Evolutionary conservation across 129 eudicot genomes (phyloP), one percentile per base, ranked within the genome.

Genomic region (Flaveria sonorensis): DNA sequence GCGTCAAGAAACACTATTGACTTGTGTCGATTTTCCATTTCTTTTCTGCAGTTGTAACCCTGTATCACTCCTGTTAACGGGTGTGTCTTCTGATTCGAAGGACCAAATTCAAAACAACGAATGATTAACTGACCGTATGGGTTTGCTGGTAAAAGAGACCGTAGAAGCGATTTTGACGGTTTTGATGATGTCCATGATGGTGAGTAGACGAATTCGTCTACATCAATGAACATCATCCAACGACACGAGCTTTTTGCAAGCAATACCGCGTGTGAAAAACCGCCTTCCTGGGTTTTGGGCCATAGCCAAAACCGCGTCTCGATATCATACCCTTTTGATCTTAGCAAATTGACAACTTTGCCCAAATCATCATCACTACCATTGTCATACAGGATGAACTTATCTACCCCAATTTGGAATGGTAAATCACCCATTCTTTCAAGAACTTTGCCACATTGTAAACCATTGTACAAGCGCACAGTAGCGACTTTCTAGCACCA

Each of bases 401-500:
- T 87, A 3, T 91, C 87, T 1, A 94, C 90, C 7, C 98, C 98
- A 21, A 91, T 80, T 40, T 72, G 15, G 96, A 85, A 53, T 94
- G 92, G 73, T 91, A 94, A 30, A 80, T 32, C 2, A 94, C 88
- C 98, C 97, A 91, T 60, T 94, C 98, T 24, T 84, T 81, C 50
- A 94, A 64, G 39, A 85, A 86, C 72, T 91, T 87, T 7, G 90
- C 91, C 57, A 83, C 96, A 14, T 94, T 87, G 43, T 83, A 87
- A 6, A 94, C 97, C 98, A 94, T 94, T 71, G 97, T 94, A 70
- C 89, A 81, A 24, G 96, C 96, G 86, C 98, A 94, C 71, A 89
- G 48, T 72, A 82, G 75, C 8, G 85, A 52, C 46, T 84, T 85
- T 3, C 59, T 23, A 21, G 15, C 20, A 0, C 0, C 1, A 0